Base-by-base conservation (phyloP, 139 green algal species). In the Spirogloea muscicola region DNA sequence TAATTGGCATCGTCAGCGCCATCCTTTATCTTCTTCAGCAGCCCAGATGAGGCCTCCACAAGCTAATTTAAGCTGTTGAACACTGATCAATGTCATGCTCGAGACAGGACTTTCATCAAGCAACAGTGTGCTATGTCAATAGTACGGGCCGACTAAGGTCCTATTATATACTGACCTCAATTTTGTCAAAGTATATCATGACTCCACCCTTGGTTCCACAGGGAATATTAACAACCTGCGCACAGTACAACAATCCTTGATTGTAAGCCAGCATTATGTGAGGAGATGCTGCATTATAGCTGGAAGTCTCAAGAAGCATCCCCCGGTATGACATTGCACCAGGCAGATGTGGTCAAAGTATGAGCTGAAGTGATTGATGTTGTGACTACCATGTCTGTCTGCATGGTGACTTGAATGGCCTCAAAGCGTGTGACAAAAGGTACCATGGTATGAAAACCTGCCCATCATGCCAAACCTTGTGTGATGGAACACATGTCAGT, bases 201-300 rank as follows among this genome's bases (percentile, higher is more conserved):
- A 87, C 82, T 0, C 84, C 84, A 1, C 82, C 82, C 36, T 87
- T 87, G 21, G 82, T 88, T 27, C 84, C 82, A 57, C 82, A 88
- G 13, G 84, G 66, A 36, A 87, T 87, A 70, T 84, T 75, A 2
- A 31, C 73, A 27, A 88, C 72, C 71, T 79, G 71, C 41, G 52
- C 18, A n/a, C n/a, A n/a, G n/a, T n/a, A n/a, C n/a, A 51, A 51
- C 1, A 55, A 57, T 57, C 46, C 4, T 3, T 57, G 21, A 57
- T n/a, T 29, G 2, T 21, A 21, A 57, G 2, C 21, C 46, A 57
- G n/a, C 46, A 57, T 21, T n/a, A n/a, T 57, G 21, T 31, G 1
- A 57, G n/a, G 46, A 57, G 21, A 2, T 2, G 46, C 46, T 29
- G 37, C 52, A 4, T 25, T 16, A 51, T 16, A 51, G 52, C 27